Conservation (phyloP, 1,284 basidiomycete genomes). For the Ustilago trichophora region DNA sequence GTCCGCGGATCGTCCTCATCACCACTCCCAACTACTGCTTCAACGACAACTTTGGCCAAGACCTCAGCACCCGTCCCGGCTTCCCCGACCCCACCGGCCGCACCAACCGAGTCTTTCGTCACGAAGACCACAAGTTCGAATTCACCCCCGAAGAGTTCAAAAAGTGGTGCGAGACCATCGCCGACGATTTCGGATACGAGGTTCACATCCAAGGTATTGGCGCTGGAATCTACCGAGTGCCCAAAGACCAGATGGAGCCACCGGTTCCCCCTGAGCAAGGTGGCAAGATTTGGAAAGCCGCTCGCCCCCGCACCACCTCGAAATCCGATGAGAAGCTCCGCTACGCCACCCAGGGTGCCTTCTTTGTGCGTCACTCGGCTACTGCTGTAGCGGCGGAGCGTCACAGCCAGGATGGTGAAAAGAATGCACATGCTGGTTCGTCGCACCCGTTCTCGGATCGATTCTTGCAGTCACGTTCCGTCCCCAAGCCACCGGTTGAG, state of each 20-base stretch:
- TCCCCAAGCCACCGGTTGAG: constrained; percentile 29
- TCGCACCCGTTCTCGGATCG: constrained; percentile 43
- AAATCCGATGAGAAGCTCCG: constrained; percentile 32
- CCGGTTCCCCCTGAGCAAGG: constrained; percentile 22
- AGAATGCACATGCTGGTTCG: constrained; percentile 1
- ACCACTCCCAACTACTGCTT: constrained; percentile 91
- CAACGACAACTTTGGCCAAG: constrained; percentile 78
- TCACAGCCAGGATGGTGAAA: not conserved
- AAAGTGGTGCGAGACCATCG: constrained; percentile 75
- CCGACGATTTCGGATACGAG: constrained; percentile 78
- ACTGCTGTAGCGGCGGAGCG: constrained; percentile 9
- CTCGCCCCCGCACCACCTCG: constrained; percentile 29
- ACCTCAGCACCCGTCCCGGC: constrained; percentile 66
- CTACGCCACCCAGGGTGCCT: constrained; percentile 36
- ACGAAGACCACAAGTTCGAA: constrained; percentile 91
- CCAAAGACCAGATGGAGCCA: constrained; percentile 30
- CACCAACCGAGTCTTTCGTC: constrained; percentile 73
- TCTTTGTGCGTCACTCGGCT: constrained; percentile 37
- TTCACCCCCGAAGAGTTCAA: constrained; percentile 85
- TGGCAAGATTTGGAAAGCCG: constrained; percentile 31
- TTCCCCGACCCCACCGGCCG: constrained; percentile 80
- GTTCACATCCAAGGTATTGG: constrained; percentile 65
- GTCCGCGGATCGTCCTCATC: constrained; percentile 79
- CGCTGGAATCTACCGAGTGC: constrained; percentile 33
- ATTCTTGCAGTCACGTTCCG: constrained; percentile 24